Base-by-base conservation (phyloP, 2,329 filamentous ascomycete genomes). In the Cordyceps javanica region DNA sequence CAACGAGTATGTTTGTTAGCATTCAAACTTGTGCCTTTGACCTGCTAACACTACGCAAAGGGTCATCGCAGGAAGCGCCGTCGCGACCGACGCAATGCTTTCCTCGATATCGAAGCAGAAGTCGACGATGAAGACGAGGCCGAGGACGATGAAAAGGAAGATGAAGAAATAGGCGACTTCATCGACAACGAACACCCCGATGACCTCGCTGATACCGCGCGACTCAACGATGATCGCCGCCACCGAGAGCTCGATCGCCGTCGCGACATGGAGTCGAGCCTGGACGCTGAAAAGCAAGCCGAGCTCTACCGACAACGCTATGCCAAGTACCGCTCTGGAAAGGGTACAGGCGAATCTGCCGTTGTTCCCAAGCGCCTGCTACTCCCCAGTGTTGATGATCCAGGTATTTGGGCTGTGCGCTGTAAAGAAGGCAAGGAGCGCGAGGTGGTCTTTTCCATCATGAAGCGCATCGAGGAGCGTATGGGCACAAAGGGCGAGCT, bases 61-160 rank as follows among this genome's bases (percentile, higher is more conserved):
- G 76, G 79, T 59, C 82, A 90, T 68, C 89, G 90, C 58, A 83
- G 88, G 66, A 97, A 97, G 73, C 89, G 92, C 59, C 87, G 86
- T 71, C 85, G 84, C 70, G 85, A 89, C 63, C 82, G 82, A 62
- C 85, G 90, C 62, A 90, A 90, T 65, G 87, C 88, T 67, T 97
- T 97, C 83, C 86, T 99, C 75, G 94, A 99, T 85, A 90, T 93
- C 68, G 94, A 99, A 79, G 94, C 94, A 71, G 94, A 97, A 75
- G 94, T 99, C 65, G 94, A 97, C 68, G 94, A 96, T 62, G 91
- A 96, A 66, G 91, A 96, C 65, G 89, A 91, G 64, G 87, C 83
- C 63, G 89, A 90, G 61, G 91, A 96, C 62, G 91, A 95, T 53
- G 93, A 97, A 65, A 91, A 95, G 65, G 91, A 96, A 56, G 85